These are phyloP conservation scores for Geotrichum bryndzae DNA, from an alignment of 1,139 yeast genomes.

Conservation along the genomic window DNA sequence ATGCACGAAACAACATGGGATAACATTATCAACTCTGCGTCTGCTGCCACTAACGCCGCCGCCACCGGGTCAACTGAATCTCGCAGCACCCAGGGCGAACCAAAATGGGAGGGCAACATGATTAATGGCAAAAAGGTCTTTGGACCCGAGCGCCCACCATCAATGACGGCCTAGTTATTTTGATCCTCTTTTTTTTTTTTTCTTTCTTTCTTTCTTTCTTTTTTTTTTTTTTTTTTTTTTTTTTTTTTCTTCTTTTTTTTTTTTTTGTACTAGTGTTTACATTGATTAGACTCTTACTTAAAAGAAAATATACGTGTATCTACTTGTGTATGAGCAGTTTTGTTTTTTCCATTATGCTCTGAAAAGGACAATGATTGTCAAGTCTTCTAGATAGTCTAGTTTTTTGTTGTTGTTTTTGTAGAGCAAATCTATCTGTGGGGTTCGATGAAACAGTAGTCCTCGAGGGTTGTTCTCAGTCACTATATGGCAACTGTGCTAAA, in stretches of 20 bases:
- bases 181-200: background rate
- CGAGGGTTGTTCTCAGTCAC: too few relatives aligned
- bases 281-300: background rate
- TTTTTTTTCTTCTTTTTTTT: background rate
- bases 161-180: constrained; percentile 11
- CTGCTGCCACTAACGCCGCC: background rate
- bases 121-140: constrained; percentile 19
- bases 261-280: background rate
- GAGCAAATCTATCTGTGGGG: too few relatives aligned
- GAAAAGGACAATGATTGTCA: too few relatives aligned
- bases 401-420: too few relatives aligned
- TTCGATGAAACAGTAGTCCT: too few relatives aligned
- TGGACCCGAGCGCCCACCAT: constrained; percentile 25
- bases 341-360: too few relatives aligned
- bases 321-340: too few relatives aligned
- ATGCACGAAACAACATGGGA: constrained; percentile 2
- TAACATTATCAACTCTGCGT: background rate
- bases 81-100: background rate
- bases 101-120: background rate
- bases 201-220: background rate
- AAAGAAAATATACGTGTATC: too few relatives aligned
- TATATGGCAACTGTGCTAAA: too few relatives aligned
- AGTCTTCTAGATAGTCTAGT: too few relatives aligned
- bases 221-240: background rate
- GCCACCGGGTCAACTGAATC: background rate